Conservation (phyloP, 768 basidiomycete species). For the Steccherinum ochraceum region DNA sequence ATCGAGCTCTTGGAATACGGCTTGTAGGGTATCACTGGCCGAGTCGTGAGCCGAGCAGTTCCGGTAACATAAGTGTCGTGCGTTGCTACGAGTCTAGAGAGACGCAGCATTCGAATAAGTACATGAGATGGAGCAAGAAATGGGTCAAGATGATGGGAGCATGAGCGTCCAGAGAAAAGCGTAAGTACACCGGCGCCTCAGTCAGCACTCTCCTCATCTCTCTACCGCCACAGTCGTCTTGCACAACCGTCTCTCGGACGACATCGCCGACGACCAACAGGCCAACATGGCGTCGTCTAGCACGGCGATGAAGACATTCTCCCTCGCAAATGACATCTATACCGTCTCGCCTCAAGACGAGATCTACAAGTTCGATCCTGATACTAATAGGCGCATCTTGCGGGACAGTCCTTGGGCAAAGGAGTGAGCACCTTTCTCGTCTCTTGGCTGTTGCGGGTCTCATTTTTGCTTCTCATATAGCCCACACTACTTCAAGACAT, state of each 20-base stretch:
- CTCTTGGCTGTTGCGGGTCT: background rate
- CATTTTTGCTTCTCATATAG: too few relatives aligned
- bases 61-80: too few relatives aligned
- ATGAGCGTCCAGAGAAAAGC: background rate
- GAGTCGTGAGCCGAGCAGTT: too few relatives aligned
- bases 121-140: background rate
- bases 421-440: conserved; percentile 51
- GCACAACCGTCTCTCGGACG: background rate
- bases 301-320: conserved; percentile 69
- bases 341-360: conserved; percentile 72
- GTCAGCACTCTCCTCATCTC: background rate
- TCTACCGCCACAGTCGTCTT: background rate
- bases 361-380: conserved; percentile 70
- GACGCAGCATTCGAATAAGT: background rate
- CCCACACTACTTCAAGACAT: conserved; percentile 79
- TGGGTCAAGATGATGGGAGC: background rate
- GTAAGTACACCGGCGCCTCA: too few relatives aligned
- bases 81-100: background rate
- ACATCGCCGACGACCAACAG: background rate
- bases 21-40: background rate
- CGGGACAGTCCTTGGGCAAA: conserved; percentile 75
- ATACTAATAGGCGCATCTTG: conserved; percentile 60
- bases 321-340: conserved; percentile 60
- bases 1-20: background rate
- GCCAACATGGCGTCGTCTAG: conserved; percentile 30